phyloP scores from a whole-genome alignment of 2,329 filamentous ascomycete genomes.

The Monosporascus sp. region DNA sequence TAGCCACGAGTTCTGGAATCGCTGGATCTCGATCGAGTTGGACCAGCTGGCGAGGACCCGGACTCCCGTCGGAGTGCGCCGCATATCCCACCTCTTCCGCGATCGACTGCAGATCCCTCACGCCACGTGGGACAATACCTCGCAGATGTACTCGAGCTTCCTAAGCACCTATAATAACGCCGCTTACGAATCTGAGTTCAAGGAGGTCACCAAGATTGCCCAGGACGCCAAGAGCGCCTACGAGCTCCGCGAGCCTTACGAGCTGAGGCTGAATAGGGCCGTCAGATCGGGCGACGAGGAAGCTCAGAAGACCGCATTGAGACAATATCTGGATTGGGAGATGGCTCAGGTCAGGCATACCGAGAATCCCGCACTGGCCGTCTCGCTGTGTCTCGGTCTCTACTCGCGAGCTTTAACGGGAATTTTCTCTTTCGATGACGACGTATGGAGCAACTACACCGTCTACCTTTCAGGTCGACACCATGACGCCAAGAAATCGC shows the following conservation, averaged over 20 bases:
- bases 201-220: conserved; percentile 57
- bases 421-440: conserved; percentile 66
- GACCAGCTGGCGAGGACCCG: conserved; percentile 56
- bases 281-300: conserved; percentile 49
- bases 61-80: conserved; percentile 52
- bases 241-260: conserved; percentile 59
- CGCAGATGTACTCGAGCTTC: conserved; percentile 69
- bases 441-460: conserved; percentile 77
- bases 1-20: conserved; percentile 74
- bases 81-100: conserved; percentile 64
- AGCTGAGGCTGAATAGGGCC: conserved; percentile 59
- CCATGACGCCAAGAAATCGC: conserved; percentile 33
- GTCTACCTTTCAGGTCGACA: conserved; percentile 61
- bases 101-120: conserved; percentile 70
- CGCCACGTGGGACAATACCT: conserved; percentile 67
- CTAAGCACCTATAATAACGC: conserved; percentile 63
- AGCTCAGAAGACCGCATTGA: conserved; percentile 45
- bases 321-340: conserved; percentile 83
- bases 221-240: conserved; percentile 59
- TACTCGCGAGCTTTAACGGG: conserved; percentile 71
- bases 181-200: conserved; percentile 72
- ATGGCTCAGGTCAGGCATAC: conserved; percentile 53
- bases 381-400: conserved; percentile 56
- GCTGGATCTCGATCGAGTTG: conserved; percentile 67
- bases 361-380: conserved; percentile 36